Conservation (phyloP, 2,329 filamentous ascomycete species). For the Penicillium sp. region DNA sequence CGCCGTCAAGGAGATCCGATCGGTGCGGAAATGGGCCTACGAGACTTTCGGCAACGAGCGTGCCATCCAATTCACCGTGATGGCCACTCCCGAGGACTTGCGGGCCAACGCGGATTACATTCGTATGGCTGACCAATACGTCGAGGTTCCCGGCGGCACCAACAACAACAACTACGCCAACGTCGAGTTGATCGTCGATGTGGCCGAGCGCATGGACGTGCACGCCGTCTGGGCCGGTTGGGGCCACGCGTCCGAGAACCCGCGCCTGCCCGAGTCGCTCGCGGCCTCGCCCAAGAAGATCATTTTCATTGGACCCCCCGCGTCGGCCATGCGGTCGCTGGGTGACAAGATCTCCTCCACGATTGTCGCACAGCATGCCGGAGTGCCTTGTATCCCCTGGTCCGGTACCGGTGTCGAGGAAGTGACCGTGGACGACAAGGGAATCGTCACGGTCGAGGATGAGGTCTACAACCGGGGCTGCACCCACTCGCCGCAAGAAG, state of each 20-base stretch:
- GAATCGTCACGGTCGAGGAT: conserved; percentile 88
- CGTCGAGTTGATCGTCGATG: conserved; percentile 96
- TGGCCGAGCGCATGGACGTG: conserved; percentile 96
- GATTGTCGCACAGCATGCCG: conserved; percentile 94
- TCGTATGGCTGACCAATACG: conserved; percentile 98
- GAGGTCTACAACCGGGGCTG: conserved; percentile 84
- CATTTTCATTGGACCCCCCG: conserved; percentile 96
- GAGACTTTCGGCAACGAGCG: conserved; percentile 98
- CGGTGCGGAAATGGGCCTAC: conserved; percentile 99
- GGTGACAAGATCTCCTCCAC: conserved; percentile 99
- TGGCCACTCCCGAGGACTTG: conserved; percentile 98
- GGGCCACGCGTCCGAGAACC: conserved; percentile 98
- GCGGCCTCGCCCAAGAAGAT: conserved; percentile 97
- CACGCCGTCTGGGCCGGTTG: conserved; percentile 99
- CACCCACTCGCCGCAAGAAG: conserved; percentile 82
- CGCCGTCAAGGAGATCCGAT: conserved; percentile 98
- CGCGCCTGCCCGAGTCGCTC: conserved; percentile 90
- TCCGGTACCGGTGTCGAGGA: conserved; percentile 85
- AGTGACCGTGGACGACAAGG: conserved; percentile 70
- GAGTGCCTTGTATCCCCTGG: conserved; percentile 98
- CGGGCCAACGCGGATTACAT: conserved; percentile 98
- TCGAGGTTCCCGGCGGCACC: conserved; percentile 95
- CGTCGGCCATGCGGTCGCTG: conserved; percentile 96
- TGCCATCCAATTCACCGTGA: conserved; percentile 98
- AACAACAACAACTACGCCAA: conserved; percentile 99